These are phyloP conservation scores for Ambispora gerdemannii DNA, from an alignment of 192 early-diverging fungal species.

Conservation along the genomic window DNA sequence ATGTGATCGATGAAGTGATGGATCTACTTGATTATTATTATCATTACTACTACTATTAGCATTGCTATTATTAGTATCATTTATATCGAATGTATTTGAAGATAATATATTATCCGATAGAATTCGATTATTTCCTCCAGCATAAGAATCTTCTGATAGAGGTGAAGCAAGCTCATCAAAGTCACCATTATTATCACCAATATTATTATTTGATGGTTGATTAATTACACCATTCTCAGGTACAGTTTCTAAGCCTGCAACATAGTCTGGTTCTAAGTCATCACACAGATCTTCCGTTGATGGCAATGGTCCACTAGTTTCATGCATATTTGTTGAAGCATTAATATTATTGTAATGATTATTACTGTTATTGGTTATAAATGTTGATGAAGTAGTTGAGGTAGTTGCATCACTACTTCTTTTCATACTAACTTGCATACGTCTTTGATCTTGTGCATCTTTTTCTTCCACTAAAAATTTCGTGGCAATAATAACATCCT, in stretches of 20 bases:
- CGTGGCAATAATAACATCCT: conserved; percentile 48
- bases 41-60: too few species aligned
- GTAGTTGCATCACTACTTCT: conserved; percentile 30
- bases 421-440: conserved; percentile 35
- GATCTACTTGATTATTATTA: conserved; percentile 17
- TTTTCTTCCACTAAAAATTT: conserved; percentile 54
- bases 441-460: conserved; percentile 44
- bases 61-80: too few species aligned
- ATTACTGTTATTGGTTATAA: conserved; percentile 19
- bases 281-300: not conserved
- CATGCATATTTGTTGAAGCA: not conserved
- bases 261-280: not conserved
- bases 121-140: not conserved
- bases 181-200: not conserved
- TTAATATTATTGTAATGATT: not conserved
- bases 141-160: not conserved
- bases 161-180: not conserved
- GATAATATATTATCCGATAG: not conserved
- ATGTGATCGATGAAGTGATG: conserved; percentile 18
- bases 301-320: not conserved
- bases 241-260: conserved; percentile 16
- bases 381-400: conserved; percentile 22
- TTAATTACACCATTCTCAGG: conserved; percentile 21
- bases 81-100: too few species aligned
- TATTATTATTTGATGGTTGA: not conserved